These are phyloP conservation scores for Xylaria multiplex DNA, from an alignment of 2,329 filamentous ascomycete genomes.

Conservation along the genomic window DNA sequence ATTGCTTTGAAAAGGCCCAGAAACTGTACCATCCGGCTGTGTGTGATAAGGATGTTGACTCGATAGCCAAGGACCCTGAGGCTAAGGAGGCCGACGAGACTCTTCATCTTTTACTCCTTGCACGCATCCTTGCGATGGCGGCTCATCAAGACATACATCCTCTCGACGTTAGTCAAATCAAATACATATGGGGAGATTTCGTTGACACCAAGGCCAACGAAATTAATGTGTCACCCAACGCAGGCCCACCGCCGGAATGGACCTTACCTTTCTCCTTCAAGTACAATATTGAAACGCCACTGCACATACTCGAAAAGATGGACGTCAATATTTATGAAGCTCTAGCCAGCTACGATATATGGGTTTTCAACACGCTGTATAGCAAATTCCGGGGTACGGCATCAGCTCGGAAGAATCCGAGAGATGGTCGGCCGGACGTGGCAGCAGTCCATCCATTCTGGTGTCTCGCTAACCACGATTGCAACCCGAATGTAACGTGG, in stretches of 20 bases:
- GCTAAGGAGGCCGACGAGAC: constrained; percentile 68
- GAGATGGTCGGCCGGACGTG: constrained; percentile 86
- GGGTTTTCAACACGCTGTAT: constrained; percentile 91
- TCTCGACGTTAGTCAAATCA: constrained; percentile 70
- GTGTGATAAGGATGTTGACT: constrained; percentile 73
- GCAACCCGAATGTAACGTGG: constrained; percentile 94
- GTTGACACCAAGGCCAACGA: constrained; percentile 63
- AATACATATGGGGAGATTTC: constrained; percentile 77
- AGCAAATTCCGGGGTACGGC: constrained; percentile 94
- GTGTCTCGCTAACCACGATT: constrained; percentile 97
- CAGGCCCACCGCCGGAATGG: constrained; percentile 68
- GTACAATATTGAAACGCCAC: constrained; percentile 76
- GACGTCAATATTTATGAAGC: constrained; percentile 78
- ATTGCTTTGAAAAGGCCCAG: constrained; percentile 67
- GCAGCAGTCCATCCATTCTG: constrained; percentile 94
- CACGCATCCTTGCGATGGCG: constrained; percentile 71
- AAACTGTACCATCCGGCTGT: constrained; percentile 71
- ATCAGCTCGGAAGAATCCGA: constrained; percentile 80
- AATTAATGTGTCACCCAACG: constrained; percentile 63
- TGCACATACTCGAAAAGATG: constrained; percentile 86
- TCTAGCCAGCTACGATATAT: constrained; percentile 71
- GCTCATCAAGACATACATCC: constrained; percentile 69
- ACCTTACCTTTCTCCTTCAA: constrained; percentile 82
- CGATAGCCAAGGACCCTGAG: constrained; percentile 71
- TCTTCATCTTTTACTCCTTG: constrained; percentile 70